phyloP scores from a whole-genome alignment of 331 rosid species.

The Pyrus hybrid region DNA sequence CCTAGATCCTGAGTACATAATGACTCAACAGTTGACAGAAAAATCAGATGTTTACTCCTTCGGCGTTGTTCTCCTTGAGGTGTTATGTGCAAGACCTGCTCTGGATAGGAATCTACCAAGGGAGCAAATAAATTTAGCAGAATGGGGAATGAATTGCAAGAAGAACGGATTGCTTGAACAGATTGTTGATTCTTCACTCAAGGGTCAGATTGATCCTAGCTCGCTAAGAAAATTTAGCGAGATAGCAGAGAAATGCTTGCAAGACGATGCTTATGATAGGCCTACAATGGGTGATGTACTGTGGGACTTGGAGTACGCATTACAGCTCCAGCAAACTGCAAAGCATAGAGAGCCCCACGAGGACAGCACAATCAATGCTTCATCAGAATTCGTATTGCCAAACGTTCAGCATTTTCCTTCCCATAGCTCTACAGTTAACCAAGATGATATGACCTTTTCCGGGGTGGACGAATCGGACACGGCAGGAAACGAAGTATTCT shows the following conservation, averaged over 20 bases:
- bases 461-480: not conserved
- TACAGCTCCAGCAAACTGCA: slow-evolving; percentile 61
- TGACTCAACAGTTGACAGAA: slow-evolving; percentile 54
- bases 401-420: not conserved
- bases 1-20: slow-evolving; percentile 77
- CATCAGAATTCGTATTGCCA: slow-evolving; percentile 29
- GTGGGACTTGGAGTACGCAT: slow-evolving; percentile 61
- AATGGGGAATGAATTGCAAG: slow-evolving; percentile 41
- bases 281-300: slow-evolving; percentile 46
- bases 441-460: not conserved
- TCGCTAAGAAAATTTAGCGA: slow-evolving; percentile 42
- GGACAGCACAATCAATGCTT: slow-evolving; percentile 34
- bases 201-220: slow-evolving; percentile 28
- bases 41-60: slow-evolving; percentile 83
- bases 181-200: slow-evolving; percentile 32
- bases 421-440: not conserved
- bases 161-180: slow-evolving; percentile 34
- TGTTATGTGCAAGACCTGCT: slow-evolving; percentile 50
- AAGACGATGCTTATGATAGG: slow-evolving; percentile 27
- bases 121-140: slow-evolving; percentile 38
- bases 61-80: slow-evolving; percentile 67
- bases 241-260: slow-evolving; percentile 36
- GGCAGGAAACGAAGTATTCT: not conserved
- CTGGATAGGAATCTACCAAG: slow-evolving; percentile 28
- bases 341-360: slow-evolving; percentile 36